These are phyloP conservation scores for Chalciporus piperatus DNA, from an alignment of 768 basidiomycete species.

Conservation along the genomic window DNA sequence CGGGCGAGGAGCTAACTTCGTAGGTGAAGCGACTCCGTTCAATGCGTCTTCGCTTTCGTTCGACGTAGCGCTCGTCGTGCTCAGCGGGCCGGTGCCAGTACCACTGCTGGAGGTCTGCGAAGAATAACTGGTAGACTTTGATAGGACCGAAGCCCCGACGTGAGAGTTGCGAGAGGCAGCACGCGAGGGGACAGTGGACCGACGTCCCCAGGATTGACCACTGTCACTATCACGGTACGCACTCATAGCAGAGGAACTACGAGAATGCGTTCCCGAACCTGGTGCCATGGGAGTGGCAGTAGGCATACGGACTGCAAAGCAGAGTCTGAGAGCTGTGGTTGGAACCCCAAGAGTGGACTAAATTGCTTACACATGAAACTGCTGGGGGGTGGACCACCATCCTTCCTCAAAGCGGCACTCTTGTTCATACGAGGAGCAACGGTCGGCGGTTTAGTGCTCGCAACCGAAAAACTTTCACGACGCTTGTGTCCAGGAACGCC, in stretches of 20 bases:
- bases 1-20: slow-evolving; percentile 43
- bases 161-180: slow-evolving; percentile 42
- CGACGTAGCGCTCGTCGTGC: slow-evolving; percentile 25
- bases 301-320: slow-evolving; percentile 44
- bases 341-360: not conserved
- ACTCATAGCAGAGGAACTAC: slow-evolving; percentile 41
- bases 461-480: slow-evolving; percentile 68
- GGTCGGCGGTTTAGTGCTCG: slow-evolving; percentile 44
- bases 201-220: slow-evolving; percentile 12
- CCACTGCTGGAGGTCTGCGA: slow-evolving; percentile 27
- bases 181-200: slow-evolving; percentile 32
- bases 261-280: slow-evolving; percentile 33
- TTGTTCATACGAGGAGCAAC: slow-evolving; percentile 44
- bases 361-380: slow-evolving; percentile 67
- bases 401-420: slow-evolving; percentile 45
- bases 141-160: slow-evolving; percentile 10
- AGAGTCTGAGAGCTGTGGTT: not conserved
- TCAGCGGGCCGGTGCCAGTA: slow-evolving; percentile 24
- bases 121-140: slow-evolving; percentile 22
- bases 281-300: slow-evolving; percentile 42
- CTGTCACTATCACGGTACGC: slow-evolving; percentile 21
- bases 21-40: slow-evolving; percentile 19
- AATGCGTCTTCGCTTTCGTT: slow-evolving; percentile 24
- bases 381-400: slow-evolving; percentile 51
- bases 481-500: slow-evolving; percentile 86